phyloP scores from a whole-genome alignment of 306 rosid genomes.

The Inga leiocalycina region DNA sequence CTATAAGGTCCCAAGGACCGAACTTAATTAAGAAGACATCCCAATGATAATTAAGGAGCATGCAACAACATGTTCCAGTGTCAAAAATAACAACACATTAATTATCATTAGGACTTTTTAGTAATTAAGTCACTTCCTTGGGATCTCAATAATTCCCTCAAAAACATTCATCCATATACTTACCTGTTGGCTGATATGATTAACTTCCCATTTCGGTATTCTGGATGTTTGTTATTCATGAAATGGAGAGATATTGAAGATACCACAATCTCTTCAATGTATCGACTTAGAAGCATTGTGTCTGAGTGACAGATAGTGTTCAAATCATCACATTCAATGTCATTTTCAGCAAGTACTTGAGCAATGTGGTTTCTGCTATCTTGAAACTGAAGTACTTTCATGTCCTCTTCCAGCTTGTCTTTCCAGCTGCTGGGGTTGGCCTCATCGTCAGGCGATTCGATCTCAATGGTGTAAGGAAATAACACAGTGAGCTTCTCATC shows the following conservation, averaged over 20 bases:
- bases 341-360: conserved; percentile 73
- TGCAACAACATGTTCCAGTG: too few species aligned
- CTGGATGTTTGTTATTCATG: conserved; percentile 57
- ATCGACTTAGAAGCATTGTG: conserved; percentile 53
- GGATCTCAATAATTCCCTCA: background rate
- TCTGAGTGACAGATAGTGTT: conserved; percentile 60
- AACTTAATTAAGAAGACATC: too few species aligned
- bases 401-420: conserved; percentile 68
- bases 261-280: conserved; percentile 64
- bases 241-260: conserved; percentile 70
- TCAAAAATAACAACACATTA: too few species aligned
- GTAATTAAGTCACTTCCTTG: too few species aligned
- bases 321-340: conserved; percentile 74
- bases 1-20: too few species aligned
- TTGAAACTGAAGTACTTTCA: conserved; percentile 56
- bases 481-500: conserved; percentile 58
- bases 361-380: conserved; percentile 85
- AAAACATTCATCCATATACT: conserved; percentile 1
- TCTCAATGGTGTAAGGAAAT: conserved; percentile 66
- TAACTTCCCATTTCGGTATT: conserved; percentile 80
- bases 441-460: conserved; percentile 69
- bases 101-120: too few species aligned
- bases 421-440: conserved; percentile 57
- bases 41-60: too few species aligned
- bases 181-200: conserved; percentile 73